Conservation (phyloP, 768 basidiomycete genomes). For the Paxillus ammoniavirescens region DNA sequence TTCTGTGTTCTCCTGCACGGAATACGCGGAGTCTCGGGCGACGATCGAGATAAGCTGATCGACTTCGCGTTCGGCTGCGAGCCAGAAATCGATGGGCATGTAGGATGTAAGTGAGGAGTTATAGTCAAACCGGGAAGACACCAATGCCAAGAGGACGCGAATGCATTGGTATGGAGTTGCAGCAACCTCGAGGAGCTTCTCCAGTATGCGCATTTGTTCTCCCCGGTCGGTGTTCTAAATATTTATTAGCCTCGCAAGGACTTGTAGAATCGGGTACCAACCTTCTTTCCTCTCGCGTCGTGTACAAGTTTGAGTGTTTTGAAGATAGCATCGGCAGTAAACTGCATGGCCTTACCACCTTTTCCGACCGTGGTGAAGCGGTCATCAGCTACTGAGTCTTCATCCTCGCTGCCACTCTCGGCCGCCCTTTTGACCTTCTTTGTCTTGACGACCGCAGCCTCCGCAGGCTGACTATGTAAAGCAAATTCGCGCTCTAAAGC, state of each 20-base stretch:
- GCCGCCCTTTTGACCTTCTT: conserved; percentile 35
- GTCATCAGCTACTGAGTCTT: conserved; percentile 43
- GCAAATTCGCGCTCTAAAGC: conserved; percentile 79
- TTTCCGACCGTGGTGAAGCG: conserved; percentile 90
- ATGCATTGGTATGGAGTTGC: conserved; percentile 90
- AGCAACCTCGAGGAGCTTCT: conserved; percentile 82
- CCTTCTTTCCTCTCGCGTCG: conserved; percentile 96
- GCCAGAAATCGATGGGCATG: conserved; percentile 94
- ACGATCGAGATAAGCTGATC: conserved; percentile 85
- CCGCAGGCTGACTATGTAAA: conserved; percentile 47
- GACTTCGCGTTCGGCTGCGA: conserved; percentile 81
- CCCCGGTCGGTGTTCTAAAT: conserved; percentile 90
- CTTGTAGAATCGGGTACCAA: conserved; percentile 30
- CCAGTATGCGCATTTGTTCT: conserved; percentile 91
- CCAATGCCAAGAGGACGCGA: conserved; percentile 88
- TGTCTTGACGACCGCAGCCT: conserved; percentile 35
- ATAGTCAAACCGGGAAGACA: conserved; percentile 97
- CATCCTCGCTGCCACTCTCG: conserved; percentile 43
- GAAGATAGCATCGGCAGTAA: conserved; percentile 84
- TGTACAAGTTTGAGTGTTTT: conserved; percentile 89
- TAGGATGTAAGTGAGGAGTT: conserved; percentile 81
- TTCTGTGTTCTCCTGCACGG: conserved; percentile 80
- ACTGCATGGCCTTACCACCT: conserved; percentile 80
- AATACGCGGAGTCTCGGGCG: conserved; percentile 66
- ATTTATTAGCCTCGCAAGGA: not conserved